Evolutionary conservation across 208 protist genomes (phyloP), one percentile per base, ranked within the genome.

Genomic region (Crithidia brevicula): DNA sequence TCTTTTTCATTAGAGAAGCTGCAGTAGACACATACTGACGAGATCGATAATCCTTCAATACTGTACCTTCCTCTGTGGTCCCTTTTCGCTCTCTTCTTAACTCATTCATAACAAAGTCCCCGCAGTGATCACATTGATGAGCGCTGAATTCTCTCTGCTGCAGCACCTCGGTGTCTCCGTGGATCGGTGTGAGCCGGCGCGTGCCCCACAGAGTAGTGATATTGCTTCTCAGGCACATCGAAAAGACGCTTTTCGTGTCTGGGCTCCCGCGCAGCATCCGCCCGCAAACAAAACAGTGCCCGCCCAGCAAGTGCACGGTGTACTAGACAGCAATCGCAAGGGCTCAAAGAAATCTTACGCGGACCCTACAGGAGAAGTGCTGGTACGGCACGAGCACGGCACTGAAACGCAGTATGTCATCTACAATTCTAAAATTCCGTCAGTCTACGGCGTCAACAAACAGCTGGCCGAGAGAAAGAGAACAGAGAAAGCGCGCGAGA

Each of bases 371-470:
- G 81, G 80, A 2, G 83, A 93, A 28, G 84, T 93, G 34, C 30
- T 93, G 20, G 46, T 75, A 8, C 71, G 68, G 25, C 60, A 47
- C 6, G 76, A 81, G n/a, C 50, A 80, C 56, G 61, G 70, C 3
- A 60, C 61, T 11, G 54, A 81, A 50, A 78, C 79, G 23, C 77
- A 90, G 67, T 90, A 84, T 38, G 59, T 83, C n/a, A 77, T 90
- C n/a, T 91, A 87, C 72, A 83, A 89, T 56, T 61, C 85, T 47
- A 87, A 76, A 43, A 53, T 87, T 20, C 83, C 85, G 8, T 91
- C 81, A 4, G 82, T 89, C 61, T 61, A 80, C 36, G 88, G 79
- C 13, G 60, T 84, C n/a, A 89, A 94, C 73, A 74, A 77, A 67
- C 78, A 81, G 54, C 61, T 94, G 40, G 79, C 82, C 28, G 77